phyloP scores from a whole-genome alignment of 2,329 filamentous ascomycete species.

The Apiospora rasikravindrae region DNA sequence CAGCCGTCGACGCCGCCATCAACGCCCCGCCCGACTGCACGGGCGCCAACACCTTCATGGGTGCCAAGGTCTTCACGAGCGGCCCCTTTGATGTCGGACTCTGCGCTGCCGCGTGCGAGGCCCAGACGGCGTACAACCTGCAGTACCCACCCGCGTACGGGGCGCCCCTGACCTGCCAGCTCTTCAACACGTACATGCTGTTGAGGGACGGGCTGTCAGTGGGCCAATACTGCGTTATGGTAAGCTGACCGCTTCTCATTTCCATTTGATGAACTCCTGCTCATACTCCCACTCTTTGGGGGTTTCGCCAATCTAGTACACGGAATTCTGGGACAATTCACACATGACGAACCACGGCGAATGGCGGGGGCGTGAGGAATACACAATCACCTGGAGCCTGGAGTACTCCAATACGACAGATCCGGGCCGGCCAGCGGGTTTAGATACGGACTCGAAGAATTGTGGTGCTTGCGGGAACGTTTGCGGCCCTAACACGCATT shows the following conservation, averaged over 20 bases:
- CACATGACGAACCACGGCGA: constrained; percentile 23
- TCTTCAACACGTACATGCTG: constrained; percentile 35
- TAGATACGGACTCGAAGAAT: too few species aligned
- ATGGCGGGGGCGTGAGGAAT: constrained; percentile 36
- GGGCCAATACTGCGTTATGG: constrained; percentile 28
- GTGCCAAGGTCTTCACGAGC: constrained; percentile 36
- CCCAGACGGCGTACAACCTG: constrained; percentile 36
- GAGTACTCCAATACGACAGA: constrained; percentile 28
- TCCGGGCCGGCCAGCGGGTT: constrained; percentile 20
- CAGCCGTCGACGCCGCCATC: constrained; percentile 35
- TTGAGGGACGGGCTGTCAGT: constrained; percentile 38
- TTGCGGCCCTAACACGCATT: too few species aligned
- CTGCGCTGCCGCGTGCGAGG: constrained; percentile 36
- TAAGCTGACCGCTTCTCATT: background rate
- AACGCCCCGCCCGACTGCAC: constrained; percentile 34
- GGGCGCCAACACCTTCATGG: constrained; percentile 36
- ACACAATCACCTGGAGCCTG: constrained; percentile 36
- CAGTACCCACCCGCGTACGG: constrained; percentile 30
- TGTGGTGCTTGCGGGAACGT: too few species aligned
- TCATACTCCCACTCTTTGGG: too few species aligned
- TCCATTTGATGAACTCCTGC: too few species aligned
- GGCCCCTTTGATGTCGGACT: constrained; percentile 34
- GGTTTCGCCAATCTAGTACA: background rate
- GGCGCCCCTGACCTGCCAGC: constrained; percentile 32
- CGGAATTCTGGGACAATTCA: constrained; percentile 27